phyloP scores from a whole-genome alignment of 2,329 filamentous ascomycete species.

The Amauroascus niger region DNA sequence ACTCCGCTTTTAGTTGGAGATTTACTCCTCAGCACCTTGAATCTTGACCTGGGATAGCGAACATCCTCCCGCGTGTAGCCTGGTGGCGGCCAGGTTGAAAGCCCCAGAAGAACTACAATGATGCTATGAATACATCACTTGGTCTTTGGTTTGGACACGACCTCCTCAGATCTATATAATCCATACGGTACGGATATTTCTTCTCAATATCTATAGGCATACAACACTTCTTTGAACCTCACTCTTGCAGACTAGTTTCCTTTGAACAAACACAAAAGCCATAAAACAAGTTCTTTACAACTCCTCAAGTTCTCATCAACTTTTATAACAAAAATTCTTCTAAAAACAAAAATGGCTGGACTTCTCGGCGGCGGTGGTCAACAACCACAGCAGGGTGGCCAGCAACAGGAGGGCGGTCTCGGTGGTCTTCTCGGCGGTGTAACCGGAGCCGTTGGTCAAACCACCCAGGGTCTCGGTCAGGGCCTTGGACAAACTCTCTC shows the following conservation, averaged over 20 bases:
- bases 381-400: not conserved
- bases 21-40: not conserved
- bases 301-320: not conserved
- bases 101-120: not conserved
- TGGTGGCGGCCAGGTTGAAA: not conserved
- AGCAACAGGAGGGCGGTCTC: slow-evolving; percentile 8
- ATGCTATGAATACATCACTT: not conserved
- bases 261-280: not conserved
- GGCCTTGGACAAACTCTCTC: slow-evolving; percentile 10
- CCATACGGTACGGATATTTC: no score
- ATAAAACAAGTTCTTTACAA: not conserved
- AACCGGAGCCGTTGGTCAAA: slow-evolving; percentile 10
- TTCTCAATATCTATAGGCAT: not conserved
- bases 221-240: no score
- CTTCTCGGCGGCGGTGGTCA: slow-evolving; percentile 4
- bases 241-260: not conserved
- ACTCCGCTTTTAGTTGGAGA: not conserved
- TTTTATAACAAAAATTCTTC: not conserved
- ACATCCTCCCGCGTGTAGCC: no score
- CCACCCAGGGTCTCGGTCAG: slow-evolving; percentile 8
- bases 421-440: slow-evolving; percentile 12
- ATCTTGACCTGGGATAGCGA: not conserved
- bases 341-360: slow-evolving; percentile 7
- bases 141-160: not conserved
- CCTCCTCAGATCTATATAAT: no score